Evolutionary conservation across 495 filamentous ascomycete species (phyloP).

Genomic region (Platismatia glauca): DNA sequence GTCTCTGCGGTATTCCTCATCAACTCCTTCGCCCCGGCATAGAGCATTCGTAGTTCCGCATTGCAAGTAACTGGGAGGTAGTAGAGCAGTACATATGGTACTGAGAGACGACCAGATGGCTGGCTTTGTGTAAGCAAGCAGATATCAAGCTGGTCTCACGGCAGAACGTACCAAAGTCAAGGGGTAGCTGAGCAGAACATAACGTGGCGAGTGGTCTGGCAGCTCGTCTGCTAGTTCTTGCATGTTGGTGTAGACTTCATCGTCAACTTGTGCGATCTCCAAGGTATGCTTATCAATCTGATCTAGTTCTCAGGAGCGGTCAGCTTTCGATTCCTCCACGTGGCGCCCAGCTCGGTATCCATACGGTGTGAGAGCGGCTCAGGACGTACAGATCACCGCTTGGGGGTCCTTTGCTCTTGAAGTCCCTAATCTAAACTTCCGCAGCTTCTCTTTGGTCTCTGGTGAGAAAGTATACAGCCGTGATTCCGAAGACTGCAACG

Average conservation of each 20-base stretch:
- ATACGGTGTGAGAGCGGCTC: conserved; percentile 12
- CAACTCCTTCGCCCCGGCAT: conserved; percentile 89
- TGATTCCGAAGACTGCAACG: conserved; percentile 53
- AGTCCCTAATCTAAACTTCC: conserved; percentile 86
- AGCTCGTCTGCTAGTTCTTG: conserved; percentile 76
- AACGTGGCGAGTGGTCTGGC: conserved; percentile 84
- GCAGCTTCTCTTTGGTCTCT: conserved; percentile 75
- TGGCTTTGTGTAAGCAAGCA: conserved; percentile 22
- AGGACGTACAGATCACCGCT: conserved; percentile 80
- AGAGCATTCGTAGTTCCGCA: conserved; percentile 76
- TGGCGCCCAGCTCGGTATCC: conserved; percentile 1
- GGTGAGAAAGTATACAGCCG: conserved; percentile 88
- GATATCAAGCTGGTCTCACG: not conserved
- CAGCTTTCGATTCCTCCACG: not conserved
- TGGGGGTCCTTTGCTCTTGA: conserved; percentile 81
- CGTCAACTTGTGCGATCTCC: conserved; percentile 73
- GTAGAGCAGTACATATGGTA: conserved; percentile 88
- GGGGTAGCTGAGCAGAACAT: conserved; percentile 82
- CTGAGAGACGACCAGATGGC: conserved; percentile 53
- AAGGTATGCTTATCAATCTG: conserved; percentile 77
- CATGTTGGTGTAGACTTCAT: conserved; percentile 68
- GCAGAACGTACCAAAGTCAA: conserved; percentile 57
- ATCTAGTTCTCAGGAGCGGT: conserved; percentile 41
- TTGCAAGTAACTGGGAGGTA: conserved; percentile 88
- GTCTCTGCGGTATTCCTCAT: conserved; percentile 87